Evolutionary conservation across 768 basidiomycete genomes (phyloP).

Genomic region (Suillus lakei): DNA sequence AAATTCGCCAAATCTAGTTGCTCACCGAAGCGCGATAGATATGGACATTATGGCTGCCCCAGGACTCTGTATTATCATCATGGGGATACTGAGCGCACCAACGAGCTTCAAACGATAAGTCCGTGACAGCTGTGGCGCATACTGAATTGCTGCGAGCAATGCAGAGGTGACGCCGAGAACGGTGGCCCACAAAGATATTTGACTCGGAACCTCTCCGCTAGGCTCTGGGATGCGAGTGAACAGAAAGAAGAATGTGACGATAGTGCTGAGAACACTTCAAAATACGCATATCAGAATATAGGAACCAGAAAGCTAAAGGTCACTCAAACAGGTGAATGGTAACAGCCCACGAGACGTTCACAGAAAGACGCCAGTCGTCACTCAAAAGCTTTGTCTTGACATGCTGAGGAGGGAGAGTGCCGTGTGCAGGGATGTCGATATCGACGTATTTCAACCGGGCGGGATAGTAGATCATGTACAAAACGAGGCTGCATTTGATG

Average conservation of each 20-base stretch:
- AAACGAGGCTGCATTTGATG: constrained; percentile 63
- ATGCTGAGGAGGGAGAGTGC: constrained; percentile 44
- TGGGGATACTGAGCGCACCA: constrained; percentile 91
- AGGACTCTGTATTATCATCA: constrained; percentile 95
- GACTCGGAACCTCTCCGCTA: constrained; percentile 39
- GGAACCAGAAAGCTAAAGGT: constrained; percentile 16
- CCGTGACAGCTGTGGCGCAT: constrained; percentile 82
- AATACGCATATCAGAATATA: constrained; percentile 2
- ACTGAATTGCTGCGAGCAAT: constrained; percentile 80
- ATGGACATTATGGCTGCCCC: constrained; percentile 88
- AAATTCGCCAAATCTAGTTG: constrained; percentile 7
- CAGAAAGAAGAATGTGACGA: constrained; percentile 69
- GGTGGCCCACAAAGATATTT: constrained; percentile 71
- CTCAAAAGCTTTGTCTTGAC: constrained; percentile 57
- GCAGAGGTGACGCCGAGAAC: constrained; percentile 87
- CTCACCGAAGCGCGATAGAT: constrained; percentile 73
- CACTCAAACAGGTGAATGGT: constrained; percentile 69
- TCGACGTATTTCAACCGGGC: constrained; percentile 74
- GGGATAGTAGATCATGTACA: constrained; percentile 95
- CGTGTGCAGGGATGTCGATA: constrained; percentile 46
- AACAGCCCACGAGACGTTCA: constrained; percentile 74
- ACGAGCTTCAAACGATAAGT: constrained; percentile 84
- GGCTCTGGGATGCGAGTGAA: constrained; percentile 44
- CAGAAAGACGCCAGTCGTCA: constrained; percentile 78
- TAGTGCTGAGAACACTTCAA: constrained; percentile 54